A percentile compares a stretch with the other conserved stretches of the same genome.
phyloP scores from a whole-genome alignment of 495 filamentous ascomycete species.

The Penicillium canescens region DNA sequence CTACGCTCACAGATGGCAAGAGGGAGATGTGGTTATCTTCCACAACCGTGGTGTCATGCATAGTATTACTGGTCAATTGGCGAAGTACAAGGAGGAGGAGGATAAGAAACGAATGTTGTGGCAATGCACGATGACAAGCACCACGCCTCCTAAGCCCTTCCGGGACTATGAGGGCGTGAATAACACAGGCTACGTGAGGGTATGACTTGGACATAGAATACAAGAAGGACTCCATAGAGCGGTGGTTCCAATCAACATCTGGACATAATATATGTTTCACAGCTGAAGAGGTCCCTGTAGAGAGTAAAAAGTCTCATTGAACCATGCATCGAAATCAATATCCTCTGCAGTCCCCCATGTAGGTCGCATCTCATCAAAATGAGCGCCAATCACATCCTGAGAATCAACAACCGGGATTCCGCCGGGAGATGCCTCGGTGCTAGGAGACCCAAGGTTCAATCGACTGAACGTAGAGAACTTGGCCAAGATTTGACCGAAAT shows the following conservation, averaged over 20 bases:
- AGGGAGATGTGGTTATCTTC: slow-evolving; percentile 17
- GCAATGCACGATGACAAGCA: slow-evolving; percentile 17
- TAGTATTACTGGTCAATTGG: slow-evolving; percentile 16
- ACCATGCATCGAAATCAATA: slow-evolving; percentile 33
- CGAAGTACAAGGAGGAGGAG: slow-evolving; percentile 9
- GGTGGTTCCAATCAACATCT: too few species aligned
- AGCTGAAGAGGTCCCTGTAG: slow-evolving; percentile 11
- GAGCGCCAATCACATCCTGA: slow-evolving; percentile 16
- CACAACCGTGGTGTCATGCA: slow-evolving; percentile 20
- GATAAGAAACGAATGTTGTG: slow-evolving; percentile 12
- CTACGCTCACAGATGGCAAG: slow-evolving; percentile 13
- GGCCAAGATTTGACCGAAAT: slow-evolving; percentile 26
- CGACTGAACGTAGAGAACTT: slow-evolving; percentile 28
- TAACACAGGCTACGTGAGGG: slow-evolving; percentile 5
- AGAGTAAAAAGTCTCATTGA: slow-evolving; percentile 29
- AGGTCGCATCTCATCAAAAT: slow-evolving; percentile 22
- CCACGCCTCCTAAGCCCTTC: slow-evolving; percentile 7
- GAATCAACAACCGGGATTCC: slow-evolving; percentile 14
- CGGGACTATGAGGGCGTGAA: slow-evolving; percentile 8
- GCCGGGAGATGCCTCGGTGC: slow-evolving; percentile 18
- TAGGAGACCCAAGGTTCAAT: slow-evolving; percentile 10
- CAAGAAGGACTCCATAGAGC: not conserved
- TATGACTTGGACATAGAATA: not conserved
- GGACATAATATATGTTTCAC: not conserved
- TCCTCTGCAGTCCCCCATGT: slow-evolving; percentile 25